Evolutionary conservation across 257 asterid genomes (phyloP).

Genomic region (Solanum virginianum): DNA sequence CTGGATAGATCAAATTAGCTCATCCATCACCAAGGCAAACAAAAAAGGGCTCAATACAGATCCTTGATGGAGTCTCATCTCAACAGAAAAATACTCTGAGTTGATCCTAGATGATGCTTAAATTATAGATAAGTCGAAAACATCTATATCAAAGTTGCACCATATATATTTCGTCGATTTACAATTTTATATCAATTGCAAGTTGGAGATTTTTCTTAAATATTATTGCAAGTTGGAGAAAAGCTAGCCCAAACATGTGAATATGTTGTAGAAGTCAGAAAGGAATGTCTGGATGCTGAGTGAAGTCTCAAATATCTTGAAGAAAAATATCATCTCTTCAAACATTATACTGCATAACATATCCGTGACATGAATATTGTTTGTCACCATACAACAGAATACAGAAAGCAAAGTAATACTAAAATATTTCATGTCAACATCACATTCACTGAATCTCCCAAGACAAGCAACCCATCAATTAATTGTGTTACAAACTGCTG

Average conservation of each 20-base stretch:
- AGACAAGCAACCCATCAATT: not conserved
- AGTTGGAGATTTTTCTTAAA: not conserved
- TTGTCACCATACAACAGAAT: not conserved
- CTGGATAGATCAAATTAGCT: too few species aligned
- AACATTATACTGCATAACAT: not conserved
- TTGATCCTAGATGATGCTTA: too few species aligned
- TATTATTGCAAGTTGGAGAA: not conserved
- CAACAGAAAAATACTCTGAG: too few species aligned
- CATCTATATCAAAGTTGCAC: not conserved
- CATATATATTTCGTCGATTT: not conserved
- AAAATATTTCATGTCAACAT: not conserved
- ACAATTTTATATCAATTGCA: not conserved
- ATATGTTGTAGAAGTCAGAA: not conserved
- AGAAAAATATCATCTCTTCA: not conserved
- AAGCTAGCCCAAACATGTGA: not conserved
- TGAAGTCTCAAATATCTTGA: not conserved
- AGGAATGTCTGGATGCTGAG: not conserved
- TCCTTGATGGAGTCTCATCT: too few species aligned
- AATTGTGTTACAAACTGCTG: not conserved
- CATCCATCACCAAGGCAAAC: too few species aligned
- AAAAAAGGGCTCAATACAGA: too few species aligned
- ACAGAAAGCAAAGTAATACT: not conserved
- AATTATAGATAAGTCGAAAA: too few species aligned
- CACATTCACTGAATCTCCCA: not conserved
- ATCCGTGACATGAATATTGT: not conserved